These are phyloP conservation scores for Parascedosporium putredinis DNA, from an alignment of 2,329 filamentous ascomycete species.

Conservation along the genomic window DNA sequence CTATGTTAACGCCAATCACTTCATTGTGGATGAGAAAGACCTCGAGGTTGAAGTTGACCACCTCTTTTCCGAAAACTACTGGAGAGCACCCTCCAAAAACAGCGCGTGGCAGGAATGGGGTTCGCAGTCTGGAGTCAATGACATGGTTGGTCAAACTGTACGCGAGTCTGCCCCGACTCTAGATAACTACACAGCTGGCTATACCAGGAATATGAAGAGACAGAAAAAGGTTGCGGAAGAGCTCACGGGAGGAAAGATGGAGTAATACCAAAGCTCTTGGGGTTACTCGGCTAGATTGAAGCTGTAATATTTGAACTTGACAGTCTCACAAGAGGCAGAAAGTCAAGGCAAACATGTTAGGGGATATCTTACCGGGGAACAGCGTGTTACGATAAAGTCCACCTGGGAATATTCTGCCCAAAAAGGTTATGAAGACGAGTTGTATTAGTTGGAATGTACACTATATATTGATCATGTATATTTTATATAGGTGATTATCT, in stretches of 20 bases:
- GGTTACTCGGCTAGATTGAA: neutral
- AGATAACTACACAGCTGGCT: constrained; percentile 26
- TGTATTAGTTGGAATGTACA: constrained; percentile 10
- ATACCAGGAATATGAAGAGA: constrained; percentile 35
- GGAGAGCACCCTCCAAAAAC: constrained; percentile 26
- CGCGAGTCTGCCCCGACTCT: constrained; percentile 24
- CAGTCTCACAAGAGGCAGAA: too few relatives aligned
- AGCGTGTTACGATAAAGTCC: neutral
- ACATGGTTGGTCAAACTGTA: constrained; percentile 31
- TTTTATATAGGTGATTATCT: too few relatives aligned
- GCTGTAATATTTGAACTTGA: too few relatives aligned
- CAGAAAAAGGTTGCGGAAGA: constrained; percentile 48
- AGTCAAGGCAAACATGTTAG: too few relatives aligned
- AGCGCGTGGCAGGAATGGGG: constrained; percentile 44
- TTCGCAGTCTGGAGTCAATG: constrained; percentile 31
- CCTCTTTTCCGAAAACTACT: constrained; percentile 60
- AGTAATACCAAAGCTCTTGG: constrained; percentile 16
- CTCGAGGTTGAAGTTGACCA: constrained; percentile 63
- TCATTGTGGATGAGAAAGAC: constrained; percentile 75
- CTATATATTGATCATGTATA: constrained; percentile 7
- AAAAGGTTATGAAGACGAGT: constrained; percentile 7
- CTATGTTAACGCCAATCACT: constrained; percentile 78
- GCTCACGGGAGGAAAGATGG: constrained; percentile 49
- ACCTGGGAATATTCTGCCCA: constrained; percentile 3
- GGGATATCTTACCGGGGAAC: too few relatives aligned